A percentile compares a stretch with the other conserved stretches of the same genome.
Evolutionary conservation across 768 basidiomycete species (phyloP).

Genomic region (Russula sp.): DNA sequence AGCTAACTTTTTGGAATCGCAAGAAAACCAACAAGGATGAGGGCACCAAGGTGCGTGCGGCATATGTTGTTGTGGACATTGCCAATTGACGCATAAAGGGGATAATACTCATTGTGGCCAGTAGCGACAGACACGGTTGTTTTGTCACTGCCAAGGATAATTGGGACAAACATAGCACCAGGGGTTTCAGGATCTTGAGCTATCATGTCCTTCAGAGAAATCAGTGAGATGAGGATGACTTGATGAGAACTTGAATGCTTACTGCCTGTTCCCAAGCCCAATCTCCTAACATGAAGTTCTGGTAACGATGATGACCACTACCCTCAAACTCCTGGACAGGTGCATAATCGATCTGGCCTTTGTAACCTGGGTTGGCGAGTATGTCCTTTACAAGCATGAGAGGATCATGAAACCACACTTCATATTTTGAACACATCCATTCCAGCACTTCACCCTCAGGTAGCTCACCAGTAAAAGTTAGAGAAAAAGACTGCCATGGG

Average conservation of each 20-base stretch:
- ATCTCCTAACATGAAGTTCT: constrained; percentile 10
- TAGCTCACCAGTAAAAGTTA: too few relatives aligned
- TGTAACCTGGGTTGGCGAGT: constrained; percentile 27
- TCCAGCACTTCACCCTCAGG: neutral
- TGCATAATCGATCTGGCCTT: constrained; percentile 23
- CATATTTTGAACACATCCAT: constrained; percentile 32
- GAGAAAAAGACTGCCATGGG: too few relatives aligned
- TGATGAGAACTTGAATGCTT: neutral
- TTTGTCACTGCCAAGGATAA: constrained; percentile 38
- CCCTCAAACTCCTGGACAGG: constrained; percentile 28
- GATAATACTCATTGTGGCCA: constrained; percentile 29
- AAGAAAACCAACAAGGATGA: constrained; percentile 26
- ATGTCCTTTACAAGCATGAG: constrained; percentile 25
- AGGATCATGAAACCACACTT: constrained; percentile 27
- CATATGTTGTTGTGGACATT: constrained; percentile 25
- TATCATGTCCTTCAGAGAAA: neutral
- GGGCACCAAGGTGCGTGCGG: constrained; percentile 23
- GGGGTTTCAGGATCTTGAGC: constrained; percentile 24
- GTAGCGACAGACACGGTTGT: constrained; percentile 35
- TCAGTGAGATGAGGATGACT: too few relatives aligned
- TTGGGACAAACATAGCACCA: constrained; percentile 26
- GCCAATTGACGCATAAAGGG: constrained; percentile 28
- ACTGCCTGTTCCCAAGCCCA: constrained; percentile 36
- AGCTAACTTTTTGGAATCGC: constrained; percentile 30
- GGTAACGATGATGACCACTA: constrained; percentile 23